These are phyloP conservation scores for Aurinia saxatilis DNA, from an alignment of 345 rosid genomes.

Conservation along the genomic window DNA sequence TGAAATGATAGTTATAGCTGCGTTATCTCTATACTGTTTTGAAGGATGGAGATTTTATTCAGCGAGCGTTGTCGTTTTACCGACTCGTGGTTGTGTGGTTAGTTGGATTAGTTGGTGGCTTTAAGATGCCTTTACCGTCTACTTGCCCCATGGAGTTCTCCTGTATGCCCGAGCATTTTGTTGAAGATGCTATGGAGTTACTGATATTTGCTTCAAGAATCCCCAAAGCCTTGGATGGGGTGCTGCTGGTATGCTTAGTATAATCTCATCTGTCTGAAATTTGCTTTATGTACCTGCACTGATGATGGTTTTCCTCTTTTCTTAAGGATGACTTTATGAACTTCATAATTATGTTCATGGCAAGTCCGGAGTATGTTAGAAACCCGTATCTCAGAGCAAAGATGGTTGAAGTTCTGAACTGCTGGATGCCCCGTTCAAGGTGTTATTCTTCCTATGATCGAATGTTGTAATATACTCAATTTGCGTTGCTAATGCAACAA, in stretches of 20 bases:
- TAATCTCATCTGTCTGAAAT: neutral
- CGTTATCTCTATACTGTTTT: neutral
- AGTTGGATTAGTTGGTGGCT: constrained; percentile 87
- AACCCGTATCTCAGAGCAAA: constrained; percentile 97
- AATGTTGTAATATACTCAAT: neutral
- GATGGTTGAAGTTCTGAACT: constrained; percentile 98
- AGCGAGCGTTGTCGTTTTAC: constrained; percentile 78
- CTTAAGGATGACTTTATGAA: constrained; percentile 96
- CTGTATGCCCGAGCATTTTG: constrained; percentile 96
- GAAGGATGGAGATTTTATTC: constrained; percentile 76
- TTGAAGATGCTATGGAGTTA: constrained; percentile 97
- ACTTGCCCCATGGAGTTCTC: constrained; percentile 92
- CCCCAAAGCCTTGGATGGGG: constrained; percentile 86
- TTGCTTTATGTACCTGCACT: neutral
- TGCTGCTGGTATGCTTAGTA: constrained; percentile 50
- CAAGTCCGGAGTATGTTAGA: constrained; percentile 73
- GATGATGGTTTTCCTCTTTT: constrained; percentile 8
- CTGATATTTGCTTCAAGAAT: constrained; percentile 89
- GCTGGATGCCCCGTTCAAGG: constrained; percentile 99
- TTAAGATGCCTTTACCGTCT: constrained; percentile 84
- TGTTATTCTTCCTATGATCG: constrained; percentile 20
- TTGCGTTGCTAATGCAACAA: constrained; percentile 6
- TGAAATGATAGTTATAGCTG: constrained; percentile 4
- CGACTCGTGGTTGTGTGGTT: constrained; percentile 87
- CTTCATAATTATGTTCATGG: constrained; percentile 98